These are phyloP conservation scores for Monilinia vaccinii-corymbosi DNA, from an alignment of 2,329 filamentous ascomycete genomes.

Conservation along the genomic window DNA sequence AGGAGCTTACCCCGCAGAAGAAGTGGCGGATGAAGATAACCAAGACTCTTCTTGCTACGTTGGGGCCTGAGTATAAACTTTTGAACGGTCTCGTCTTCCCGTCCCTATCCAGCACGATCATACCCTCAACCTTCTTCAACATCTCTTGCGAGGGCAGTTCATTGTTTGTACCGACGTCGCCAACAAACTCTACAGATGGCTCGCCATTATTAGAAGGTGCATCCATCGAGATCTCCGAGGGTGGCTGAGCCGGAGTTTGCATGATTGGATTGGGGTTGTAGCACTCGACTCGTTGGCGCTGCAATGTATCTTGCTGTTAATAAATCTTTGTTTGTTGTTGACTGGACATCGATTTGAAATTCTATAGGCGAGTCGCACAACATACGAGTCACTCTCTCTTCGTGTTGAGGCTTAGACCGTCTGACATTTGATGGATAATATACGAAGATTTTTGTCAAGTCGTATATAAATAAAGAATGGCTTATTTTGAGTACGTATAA, in stretches of 20 bases:
- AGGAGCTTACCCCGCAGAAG: constrained; percentile 30
- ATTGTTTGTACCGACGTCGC: constrained; percentile 46
- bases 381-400: neutral
- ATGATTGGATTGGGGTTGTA: neutral
- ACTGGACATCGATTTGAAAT: neutral
- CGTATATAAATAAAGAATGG: neutral
- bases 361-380: constrained; percentile 1
- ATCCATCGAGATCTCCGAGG: constrained; percentile 13
- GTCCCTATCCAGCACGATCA: constrained; percentile 26
- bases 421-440: no score
- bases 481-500: neutral
- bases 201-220: constrained; percentile 13
- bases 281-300: neutral
- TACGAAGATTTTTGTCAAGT: neutral
- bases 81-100: constrained; percentile 28
- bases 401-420: neutral
- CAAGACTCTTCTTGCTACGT: constrained; percentile 27
- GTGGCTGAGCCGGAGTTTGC: neutral
- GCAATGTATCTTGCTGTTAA: neutral
- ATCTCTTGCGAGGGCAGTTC: constrained; percentile 42
- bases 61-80: constrained; percentile 28
- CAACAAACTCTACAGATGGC: constrained; percentile 43
- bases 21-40: constrained; percentile 33
- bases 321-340: neutral
- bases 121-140: constrained; percentile 40